phyloP scores from a whole-genome alignment of 257 asterid species.

The Przewalskia tangutica region DNA sequence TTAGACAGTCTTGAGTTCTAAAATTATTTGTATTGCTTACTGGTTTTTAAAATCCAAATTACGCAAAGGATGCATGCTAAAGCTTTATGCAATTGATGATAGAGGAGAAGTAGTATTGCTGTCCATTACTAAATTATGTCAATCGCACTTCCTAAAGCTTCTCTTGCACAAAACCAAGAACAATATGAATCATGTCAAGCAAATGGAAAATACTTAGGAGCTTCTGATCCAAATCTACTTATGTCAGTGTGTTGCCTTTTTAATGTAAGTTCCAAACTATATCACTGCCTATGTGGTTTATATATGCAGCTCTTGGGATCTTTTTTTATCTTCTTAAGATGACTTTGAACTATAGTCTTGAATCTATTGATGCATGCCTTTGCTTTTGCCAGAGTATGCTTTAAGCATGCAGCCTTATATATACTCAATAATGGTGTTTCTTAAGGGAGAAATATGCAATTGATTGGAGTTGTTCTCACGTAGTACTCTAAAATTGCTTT shows the following conservation, averaged over 20 bases:
- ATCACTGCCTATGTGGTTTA: background rate
- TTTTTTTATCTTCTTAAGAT: background rate
- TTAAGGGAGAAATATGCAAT: background rate
- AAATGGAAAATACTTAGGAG: conserved; percentile 62
- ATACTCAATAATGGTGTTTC: background rate
- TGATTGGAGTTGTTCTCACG: background rate
- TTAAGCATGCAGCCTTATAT: background rate
- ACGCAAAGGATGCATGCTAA: too few species aligned
- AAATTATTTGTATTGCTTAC: background rate
- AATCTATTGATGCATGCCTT: background rate
- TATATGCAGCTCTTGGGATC: background rate
- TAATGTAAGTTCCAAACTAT: conserved; percentile 38
- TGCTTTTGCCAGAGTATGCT: background rate
- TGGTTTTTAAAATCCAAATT: too few species aligned
- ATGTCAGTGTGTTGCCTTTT: conserved; percentile 70
- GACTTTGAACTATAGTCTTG: background rate
- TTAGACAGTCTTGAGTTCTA: background rate
- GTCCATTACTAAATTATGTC: too few species aligned
- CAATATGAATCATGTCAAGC: conserved; percentile 48
- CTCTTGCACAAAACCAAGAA: conserved; percentile 81
- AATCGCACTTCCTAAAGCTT: conserved; percentile 9
- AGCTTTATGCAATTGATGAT: too few species aligned
- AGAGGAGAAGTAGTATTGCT: too few species aligned
- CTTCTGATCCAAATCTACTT: conserved; percentile 62
- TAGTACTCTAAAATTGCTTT: background rate